Conservation (phyloP, 2,329 filamentous ascomycete genomes). For the Emergomyces orientalis region DNA sequence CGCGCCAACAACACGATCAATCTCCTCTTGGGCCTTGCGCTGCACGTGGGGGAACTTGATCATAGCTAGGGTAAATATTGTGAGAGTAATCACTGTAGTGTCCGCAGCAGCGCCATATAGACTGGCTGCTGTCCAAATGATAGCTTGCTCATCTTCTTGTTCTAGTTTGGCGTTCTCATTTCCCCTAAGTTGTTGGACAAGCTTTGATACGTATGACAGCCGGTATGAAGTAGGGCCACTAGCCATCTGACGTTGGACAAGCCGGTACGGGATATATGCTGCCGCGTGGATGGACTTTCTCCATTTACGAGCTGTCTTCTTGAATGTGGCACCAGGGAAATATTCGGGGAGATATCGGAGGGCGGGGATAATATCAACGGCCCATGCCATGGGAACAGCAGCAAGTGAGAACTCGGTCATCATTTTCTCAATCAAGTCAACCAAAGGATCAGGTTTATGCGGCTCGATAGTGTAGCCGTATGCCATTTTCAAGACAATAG, state of each 20-base stretch:
- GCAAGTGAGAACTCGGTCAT: conserved; percentile 36
- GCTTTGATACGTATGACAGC: conserved; percentile 8
- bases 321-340: conserved; percentile 40
- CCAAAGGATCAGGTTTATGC: conserved; percentile 34
- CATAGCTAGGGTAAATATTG: conserved; percentile 44
- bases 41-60: conserved; percentile 44
- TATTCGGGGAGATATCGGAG: conserved; percentile 36
- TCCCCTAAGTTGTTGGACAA: conserved; percentile 4
- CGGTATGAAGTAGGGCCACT: neutral
- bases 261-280: conserved; percentile 6
- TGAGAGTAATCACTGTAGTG: conserved; percentile 10
- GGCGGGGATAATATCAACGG: conserved; percentile 40
- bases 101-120: conserved; percentile 9
- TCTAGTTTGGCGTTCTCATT: conserved; percentile 3
- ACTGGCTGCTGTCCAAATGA: conserved; percentile 10
- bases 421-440: conserved; percentile 34
- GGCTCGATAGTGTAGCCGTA: conserved; percentile 41
- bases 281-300: conserved; percentile 12
- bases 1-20: conserved; percentile 32
- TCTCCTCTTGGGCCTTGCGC: conserved; percentile 41
- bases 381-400: conserved; percentile 36
- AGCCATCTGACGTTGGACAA: conserved; percentile 7
- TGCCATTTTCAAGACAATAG: conserved; percentile 36
- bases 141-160: conserved; percentile 7
- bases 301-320: conserved; percentile 34